These are phyloP conservation scores for Solanum sejunctum DNA, from an alignment of 257 asterid species.

Conservation along the genomic window DNA sequence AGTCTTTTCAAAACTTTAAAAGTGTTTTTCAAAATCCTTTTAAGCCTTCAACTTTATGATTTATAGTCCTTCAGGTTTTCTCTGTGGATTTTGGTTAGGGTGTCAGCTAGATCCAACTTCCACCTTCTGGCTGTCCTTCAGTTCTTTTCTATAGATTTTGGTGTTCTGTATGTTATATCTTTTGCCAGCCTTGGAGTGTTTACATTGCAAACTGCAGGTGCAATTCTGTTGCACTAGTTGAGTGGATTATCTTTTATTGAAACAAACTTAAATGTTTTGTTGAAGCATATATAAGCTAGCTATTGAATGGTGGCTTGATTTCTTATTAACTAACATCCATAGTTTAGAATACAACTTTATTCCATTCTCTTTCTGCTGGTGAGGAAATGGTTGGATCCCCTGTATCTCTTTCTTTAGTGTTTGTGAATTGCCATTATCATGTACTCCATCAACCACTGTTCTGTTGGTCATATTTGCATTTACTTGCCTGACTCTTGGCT, in stretches of 20 bases:
- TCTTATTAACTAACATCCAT: not conserved
- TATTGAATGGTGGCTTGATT: not conserved
- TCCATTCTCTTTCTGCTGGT: not conserved
- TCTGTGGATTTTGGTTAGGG: not conserved
- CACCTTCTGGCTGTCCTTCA: not conserved
- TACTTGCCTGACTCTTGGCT: constrained; percentile 5
- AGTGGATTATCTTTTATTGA: not conserved
- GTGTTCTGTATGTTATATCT: not conserved
- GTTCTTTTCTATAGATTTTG: not conserved
- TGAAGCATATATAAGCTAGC: not conserved
- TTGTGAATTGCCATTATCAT: not conserved
- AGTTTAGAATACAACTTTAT: not conserved
- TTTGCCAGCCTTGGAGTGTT: not conserved
- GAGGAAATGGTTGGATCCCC: not conserved
- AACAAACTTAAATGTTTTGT: not conserved
- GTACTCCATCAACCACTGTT: not conserved
- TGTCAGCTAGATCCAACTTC: not conserved
- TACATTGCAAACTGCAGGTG: not conserved
- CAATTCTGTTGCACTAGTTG: not conserved
- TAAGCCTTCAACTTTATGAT: not conserved
- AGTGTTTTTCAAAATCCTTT: not conserved
- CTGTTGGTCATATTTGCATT: not conserved
- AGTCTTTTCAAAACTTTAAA: not conserved
- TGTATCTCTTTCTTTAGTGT: not conserved
- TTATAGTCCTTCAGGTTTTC: not conserved